Base-by-base conservation (phyloP, 2,329 filamentous ascomycete genomes). In the Scleromitrula shiraiana region DNA sequence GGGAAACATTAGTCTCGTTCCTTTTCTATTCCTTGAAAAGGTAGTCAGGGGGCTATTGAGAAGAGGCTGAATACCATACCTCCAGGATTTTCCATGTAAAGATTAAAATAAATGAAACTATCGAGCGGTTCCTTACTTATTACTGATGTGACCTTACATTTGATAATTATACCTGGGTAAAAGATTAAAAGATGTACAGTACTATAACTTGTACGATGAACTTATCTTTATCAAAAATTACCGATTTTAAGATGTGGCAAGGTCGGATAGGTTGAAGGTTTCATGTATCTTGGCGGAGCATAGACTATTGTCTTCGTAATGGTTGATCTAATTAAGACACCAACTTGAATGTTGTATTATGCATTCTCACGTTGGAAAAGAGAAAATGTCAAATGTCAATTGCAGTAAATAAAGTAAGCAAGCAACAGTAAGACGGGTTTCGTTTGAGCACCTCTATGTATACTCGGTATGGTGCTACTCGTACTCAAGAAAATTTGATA, bases 21-120 rank as follows among this genome's bases (percentile, higher is more conserved):
- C n/a, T 26, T 15, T 20, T 19, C 15, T n/a, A 3, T 20, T 40
- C 27, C 37, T 41, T 22, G 22, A n/a, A 44, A 35, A 35, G 10
- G n/a, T 47, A 47, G 45, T 47, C 45, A 47, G 45, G 45, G 45
- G 45, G 33, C 20, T 7, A 17, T 9, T 19, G 33, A 10, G 33
- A 37, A 19, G n/a, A n/a, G 33, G 33, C 33, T 37, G 33, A 37
- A 17, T n/a, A n/a, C n/a, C n/a, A n/a, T n/a, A n/a, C 19, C 30
- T 19, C 33, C 19, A 37, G 33, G 33, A 37, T 37, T 37, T 20
- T 7, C 32, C 33, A 37, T 37, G 19, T 37, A 15, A 5, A 37
- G 5, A 9, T 10, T 20, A 10, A 37, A 19, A 37, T 37, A 37
- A 37, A 37, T 17, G 33, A 22, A 12, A 20, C 29, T 32, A 12